phyloP scores from a whole-genome alignment of 768 basidiomycete species.

The Pisolithus microcarpus region DNA sequence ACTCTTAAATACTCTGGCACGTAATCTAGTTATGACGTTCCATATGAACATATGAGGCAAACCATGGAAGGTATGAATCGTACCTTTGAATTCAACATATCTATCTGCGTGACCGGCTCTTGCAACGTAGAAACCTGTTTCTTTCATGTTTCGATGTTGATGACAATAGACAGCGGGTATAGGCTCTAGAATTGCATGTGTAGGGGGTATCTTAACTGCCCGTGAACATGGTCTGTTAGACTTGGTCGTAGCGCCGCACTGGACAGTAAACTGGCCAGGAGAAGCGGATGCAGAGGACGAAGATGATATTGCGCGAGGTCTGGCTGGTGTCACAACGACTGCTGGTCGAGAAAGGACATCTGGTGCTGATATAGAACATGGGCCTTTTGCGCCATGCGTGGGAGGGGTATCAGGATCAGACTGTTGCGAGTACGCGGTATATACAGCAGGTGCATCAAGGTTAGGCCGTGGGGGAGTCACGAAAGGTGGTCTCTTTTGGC shows the following conservation, averaged over 20 bases:
- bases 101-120: conserved; percentile 30
- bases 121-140: conserved; percentile 52
- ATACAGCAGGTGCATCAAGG: conserved; percentile 18
- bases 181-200: conserved; percentile 20
- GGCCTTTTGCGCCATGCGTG: conserved; percentile 2
- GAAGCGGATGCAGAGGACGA: conserved; percentile 14
- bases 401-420: conserved; percentile 4
- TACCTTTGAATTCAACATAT: conserved; percentile 58
- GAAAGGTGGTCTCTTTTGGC: conserved; percentile 14
- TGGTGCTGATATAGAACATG: conserved; percentile 3
- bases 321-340: conserved; percentile 8
- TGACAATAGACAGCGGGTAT: conserved; percentile 45
- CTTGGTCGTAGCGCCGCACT: conserved; percentile 63
- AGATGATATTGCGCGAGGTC: conserved; percentile 16
- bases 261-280: conserved; percentile 21
- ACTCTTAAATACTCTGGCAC: conserved; percentile 58
- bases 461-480: conserved; percentile 25
- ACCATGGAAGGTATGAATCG: neutral
- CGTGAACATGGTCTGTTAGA: conserved; percentile 56
- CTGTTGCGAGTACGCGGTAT: neutral
- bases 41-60: neutral
- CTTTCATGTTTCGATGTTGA: conserved; percentile 57
- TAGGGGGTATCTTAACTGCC: conserved; percentile 40
- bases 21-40: conserved; percentile 42
- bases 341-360: conserved; percentile 8